These are phyloP conservation scores for Tagetes erecta DNA, from an alignment of 129 eudicot species.

Conservation along the genomic window DNA sequence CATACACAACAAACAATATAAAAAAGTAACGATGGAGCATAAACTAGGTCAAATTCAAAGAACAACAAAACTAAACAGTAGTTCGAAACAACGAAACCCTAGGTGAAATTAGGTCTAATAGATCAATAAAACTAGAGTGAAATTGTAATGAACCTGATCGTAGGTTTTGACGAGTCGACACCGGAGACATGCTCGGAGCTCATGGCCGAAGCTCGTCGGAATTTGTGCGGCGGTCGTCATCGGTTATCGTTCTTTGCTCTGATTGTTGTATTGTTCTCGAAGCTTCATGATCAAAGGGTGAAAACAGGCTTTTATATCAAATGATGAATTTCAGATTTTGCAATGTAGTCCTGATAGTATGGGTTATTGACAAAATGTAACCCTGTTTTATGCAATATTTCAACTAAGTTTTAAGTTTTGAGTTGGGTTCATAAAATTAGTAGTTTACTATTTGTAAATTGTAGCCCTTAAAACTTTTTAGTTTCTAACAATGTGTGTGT, in stretches of 20 bases:
- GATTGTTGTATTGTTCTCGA: slow-evolving; percentile 28
- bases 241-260: slow-evolving; percentile 7
- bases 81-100: slow-evolving; percentile 1
- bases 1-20: not conserved
- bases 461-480: too few relatives aligned
- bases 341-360: not conserved
- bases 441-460: too few relatives aligned
- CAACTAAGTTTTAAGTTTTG: too few relatives aligned
- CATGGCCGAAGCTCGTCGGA: slow-evolving; percentile 98
- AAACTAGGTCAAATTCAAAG: not conserved
- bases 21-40: not conserved
- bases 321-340: not conserved
- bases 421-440: too few relatives aligned
- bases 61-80: not conserved
- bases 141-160: slow-evolving; percentile 61
- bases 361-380: not conserved
- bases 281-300: not conserved
- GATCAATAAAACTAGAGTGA: not conserved
- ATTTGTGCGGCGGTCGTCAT: slow-evolving; percentile 69
- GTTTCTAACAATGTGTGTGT: too few relatives aligned
- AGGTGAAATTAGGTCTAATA: not conserved
- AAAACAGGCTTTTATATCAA: not conserved
- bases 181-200: slow-evolving; percentile 94
- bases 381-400: not conserved
- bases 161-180: slow-evolving; percentile 92